phyloP scores from a whole-genome alignment of 1,284 basidiomycete species.

The Trichosporon inkin region DNA sequence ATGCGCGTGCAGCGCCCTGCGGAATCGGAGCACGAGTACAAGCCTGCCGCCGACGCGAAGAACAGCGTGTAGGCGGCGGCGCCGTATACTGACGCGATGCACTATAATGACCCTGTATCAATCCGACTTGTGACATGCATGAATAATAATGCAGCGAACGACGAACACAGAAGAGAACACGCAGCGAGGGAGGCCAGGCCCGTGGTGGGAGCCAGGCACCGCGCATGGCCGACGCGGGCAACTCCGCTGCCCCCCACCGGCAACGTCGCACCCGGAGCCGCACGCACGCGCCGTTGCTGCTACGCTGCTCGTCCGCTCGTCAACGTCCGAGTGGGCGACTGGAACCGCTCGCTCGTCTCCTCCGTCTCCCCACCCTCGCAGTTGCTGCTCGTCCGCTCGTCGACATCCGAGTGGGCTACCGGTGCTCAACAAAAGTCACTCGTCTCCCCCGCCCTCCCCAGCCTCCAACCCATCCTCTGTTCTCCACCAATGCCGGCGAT shows the following conservation, averaged over 20 bases:
- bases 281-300: no score
- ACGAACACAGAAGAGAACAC: neutral
- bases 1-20: neutral
- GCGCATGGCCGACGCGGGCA: neutral
- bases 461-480: neutral
- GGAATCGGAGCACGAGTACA: neutral
- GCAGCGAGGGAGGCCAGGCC: neutral
- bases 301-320: no score
- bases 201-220: conserved; percentile 3
- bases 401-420: no score
- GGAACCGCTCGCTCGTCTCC: neutral
- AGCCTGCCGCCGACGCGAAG: neutral
- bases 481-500: conserved; percentile 16
- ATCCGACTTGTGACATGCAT: neutral
- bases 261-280: no score
- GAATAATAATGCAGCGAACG: neutral
- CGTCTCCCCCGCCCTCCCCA: neutral
- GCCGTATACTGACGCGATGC: no score
- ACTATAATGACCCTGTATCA: neutral
- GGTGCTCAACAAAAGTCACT: neutral
- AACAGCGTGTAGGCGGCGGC: neutral
- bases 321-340: no score
- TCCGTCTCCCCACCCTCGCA: neutral
- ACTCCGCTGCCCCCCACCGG: neutral
- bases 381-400: no score